Base-by-base conservation (phyloP, 2,329 filamentous ascomycete species). In the Sporothrix phasma region DNA sequence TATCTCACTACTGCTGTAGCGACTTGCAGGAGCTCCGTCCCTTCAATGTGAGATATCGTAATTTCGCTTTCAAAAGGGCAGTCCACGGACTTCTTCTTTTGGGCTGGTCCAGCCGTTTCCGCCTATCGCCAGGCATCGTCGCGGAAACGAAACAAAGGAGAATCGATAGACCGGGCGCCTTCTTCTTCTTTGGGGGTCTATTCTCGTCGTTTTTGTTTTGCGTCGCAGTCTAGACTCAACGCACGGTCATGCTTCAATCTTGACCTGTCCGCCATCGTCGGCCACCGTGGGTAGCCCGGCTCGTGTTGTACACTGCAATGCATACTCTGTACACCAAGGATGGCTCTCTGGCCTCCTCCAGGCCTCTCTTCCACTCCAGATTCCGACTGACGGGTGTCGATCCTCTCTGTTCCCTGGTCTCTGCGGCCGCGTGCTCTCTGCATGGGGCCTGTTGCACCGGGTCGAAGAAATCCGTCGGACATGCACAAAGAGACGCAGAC, bases 401-500 rank as follows among this genome's bases (percentile, higher is more conserved):
- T 19, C 41, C 17, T 3, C 5, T 7, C 41, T n/a, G 15, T 8
- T 13, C n/a, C 17, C 10, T 34, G 22, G 7, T 22, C n/a, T 37
- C 8, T 5, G 8, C 26, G 29, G 17, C 41, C 58, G 29, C 43
- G 26, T 37, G n/a, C 31, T 54, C 39, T 2, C 43, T 34, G 43
- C 43, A 47, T 61, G 29, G 47, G 58, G 58, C 43, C 26, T 49
- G 62, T 53, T 43, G 54, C 62, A 64, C 62, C 62, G 13, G 54
- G 54, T 53, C 19, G 45, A 51, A 24, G 43, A 41, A 60, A 37
- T 34, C n/a, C 45, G 43, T 59, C 54, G 45, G 62, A 34, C 62
- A 64, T 64, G 53, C 62, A 39, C 31, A 39, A 39, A 22, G 51
- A 19, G n/a, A 34, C 26, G 29, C 17, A n/a, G 26, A 3, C 51